Evolutionary conservation across 2,329 filamentous ascomycete species (phyloP).

Genomic region (Fusarium neocosmosporiellum): DNA sequence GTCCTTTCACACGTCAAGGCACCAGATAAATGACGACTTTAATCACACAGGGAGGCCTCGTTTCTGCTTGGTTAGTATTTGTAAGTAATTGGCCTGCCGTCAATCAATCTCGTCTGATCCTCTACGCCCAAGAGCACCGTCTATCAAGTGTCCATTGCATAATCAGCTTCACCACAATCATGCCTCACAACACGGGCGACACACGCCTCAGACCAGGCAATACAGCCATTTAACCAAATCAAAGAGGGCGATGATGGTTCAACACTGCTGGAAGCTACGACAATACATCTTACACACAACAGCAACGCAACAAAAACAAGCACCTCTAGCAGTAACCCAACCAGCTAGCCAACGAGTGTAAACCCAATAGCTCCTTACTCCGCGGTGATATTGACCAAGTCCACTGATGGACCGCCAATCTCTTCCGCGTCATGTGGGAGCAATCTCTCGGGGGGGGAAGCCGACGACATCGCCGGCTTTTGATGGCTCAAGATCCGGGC

Average conservation of each 20-base stretch:
- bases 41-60: background rate
- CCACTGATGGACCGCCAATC: constrained; percentile 16
- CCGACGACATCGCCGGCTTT: background rate
- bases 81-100: background rate
- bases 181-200: background rate
- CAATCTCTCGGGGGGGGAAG: background rate
- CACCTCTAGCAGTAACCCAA: constrained; percentile 31
- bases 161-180: background rate
- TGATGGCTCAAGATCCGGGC: background rate
- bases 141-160: background rate
- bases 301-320: constrained; percentile 31
- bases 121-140: background rate
- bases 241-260: constrained; percentile 31
- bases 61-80: background rate
- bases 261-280: constrained; percentile 42
- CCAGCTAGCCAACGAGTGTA: constrained; percentile 27
- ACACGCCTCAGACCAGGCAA: background rate
- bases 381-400: constrained; percentile 15
- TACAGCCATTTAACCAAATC: background rate
- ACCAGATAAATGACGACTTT: background rate
- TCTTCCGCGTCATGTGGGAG: constrained; percentile 8
- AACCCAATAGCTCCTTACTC: constrained; percentile 4
- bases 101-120: background rate
- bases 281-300: constrained; percentile 42
- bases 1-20: background rate